Evolutionary conservation across 208 protist genomes (phyloP), one percentile per base, ranked within the genome.

Genomic region (Leishmania mexicana): DNA sequence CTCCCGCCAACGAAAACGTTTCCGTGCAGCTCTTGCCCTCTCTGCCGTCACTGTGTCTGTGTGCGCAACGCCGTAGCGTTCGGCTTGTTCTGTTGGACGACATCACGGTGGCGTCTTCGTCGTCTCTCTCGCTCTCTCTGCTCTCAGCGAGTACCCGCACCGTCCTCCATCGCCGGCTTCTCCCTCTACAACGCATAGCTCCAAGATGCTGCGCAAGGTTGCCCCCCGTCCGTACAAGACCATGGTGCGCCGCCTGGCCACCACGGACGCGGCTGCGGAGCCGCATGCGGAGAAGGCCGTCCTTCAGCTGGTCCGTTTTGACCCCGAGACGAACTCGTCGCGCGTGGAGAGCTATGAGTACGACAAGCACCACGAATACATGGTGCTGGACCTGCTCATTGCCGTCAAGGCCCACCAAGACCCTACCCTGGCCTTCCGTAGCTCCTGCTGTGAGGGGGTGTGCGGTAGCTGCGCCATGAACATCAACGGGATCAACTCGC

Each of bases 391-490:
- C 71, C 86, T 98, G 42, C 88, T 98, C 28, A 96, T 97, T 42
- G 93, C 94, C 17, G 90, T 98, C 28, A 98, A 98, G 88, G 94
- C 95, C 28, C 94, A 97, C 73, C 95, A 98, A 86, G 96, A 98
- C 84, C 95, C 95, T 40, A 96, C 95, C 62, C 84, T 98, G 35
- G 93, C 96, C 4, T 98, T 98, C 84, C 92, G 96, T 38, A 92
- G 89, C 78, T 98, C 96, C 47, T 98, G 96, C 85, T 97, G 94
- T 79, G 94, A 98, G 84, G 96, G 96, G 24, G 95, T 98, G 62
- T 98, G 96, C 79, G 96, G 96, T n/a, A 97, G 93, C 88, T 98
- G 96, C 73, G 96, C 96, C n/a, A 98, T 98, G 96, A 98, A 96
- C 84, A 98, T 98, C 81, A 98, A 98, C 85, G 96, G 96, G 38